These are phyloP conservation scores for Apiotrichum porosum DNA, from an alignment of 1,284 basidiomycete genomes.

Conservation along the genomic window DNA sequence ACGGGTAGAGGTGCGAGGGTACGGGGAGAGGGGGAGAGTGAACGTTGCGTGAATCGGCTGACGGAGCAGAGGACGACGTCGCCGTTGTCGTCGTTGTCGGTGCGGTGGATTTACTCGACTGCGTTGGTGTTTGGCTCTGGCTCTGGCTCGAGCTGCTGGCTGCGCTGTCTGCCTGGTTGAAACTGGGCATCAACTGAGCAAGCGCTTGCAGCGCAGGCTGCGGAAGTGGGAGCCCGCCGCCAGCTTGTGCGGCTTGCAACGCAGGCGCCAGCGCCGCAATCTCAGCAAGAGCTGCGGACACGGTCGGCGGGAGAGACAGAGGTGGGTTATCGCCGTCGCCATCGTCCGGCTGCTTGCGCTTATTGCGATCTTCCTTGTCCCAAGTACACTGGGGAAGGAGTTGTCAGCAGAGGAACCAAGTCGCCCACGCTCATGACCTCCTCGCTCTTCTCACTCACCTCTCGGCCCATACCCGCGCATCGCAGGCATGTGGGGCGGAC, in stretches of 20 bases:
- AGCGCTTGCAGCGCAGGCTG: no score
- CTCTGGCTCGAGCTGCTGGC: no score
- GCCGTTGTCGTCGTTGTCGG: neutral
- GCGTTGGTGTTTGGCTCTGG: no score
- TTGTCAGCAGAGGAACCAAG: neutral
- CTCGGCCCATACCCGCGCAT: conserved; percentile 2
- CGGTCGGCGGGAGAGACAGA: neutral
- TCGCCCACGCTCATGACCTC: neutral
- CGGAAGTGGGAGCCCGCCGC: no score
- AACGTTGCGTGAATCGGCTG: no score
- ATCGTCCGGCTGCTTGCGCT: neutral
- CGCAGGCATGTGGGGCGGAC: conserved; percentile 24
- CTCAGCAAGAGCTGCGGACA: neutral
- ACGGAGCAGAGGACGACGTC: no score
- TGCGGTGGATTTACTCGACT: no score
- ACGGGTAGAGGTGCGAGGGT: no score
- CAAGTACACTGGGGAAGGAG: neutral
- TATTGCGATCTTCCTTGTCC: conserved; percentile 1
- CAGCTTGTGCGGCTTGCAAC: neutral
- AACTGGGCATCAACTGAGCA: no score
- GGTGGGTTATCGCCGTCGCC: no score
- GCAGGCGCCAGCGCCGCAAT: neutral
- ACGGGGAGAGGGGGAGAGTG: no score
- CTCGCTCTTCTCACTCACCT: neutral
- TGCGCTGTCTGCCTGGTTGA: no score